phyloP scores from a whole-genome alignment of 2,329 filamentous ascomycete species.

The Microcyclospora pomicola region DNA sequence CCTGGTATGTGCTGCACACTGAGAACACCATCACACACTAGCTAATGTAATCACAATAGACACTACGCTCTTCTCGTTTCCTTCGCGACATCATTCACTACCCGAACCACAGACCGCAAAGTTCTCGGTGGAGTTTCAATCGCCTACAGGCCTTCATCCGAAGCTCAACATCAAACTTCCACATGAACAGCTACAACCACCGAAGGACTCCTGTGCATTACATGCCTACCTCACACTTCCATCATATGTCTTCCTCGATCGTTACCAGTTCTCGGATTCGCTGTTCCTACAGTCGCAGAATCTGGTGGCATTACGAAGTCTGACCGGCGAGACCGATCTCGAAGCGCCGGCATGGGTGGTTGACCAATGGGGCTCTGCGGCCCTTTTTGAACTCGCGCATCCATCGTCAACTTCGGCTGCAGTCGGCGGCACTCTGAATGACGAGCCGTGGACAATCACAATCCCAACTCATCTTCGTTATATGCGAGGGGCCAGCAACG shows the following conservation, averaged over 20 bases:
- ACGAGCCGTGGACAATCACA: constrained; percentile 44
- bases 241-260: constrained; percentile 68
- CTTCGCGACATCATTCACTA: constrained; percentile 58
- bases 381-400: constrained; percentile 57
- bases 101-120: constrained; percentile 21
- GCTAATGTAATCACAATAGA: constrained; percentile 29
- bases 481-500: constrained; percentile 42
- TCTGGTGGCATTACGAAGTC: constrained; percentile 51
- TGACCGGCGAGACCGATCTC: constrained; percentile 68
- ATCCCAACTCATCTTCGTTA: constrained; percentile 83
- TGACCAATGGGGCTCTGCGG: constrained; percentile 60
- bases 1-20: constrained; percentile 36
- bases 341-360: constrained; percentile 79
- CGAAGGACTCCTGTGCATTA: constrained; percentile 47
- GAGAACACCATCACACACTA: background rate
- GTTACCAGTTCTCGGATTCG: constrained; percentile 65
- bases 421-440: background rate
- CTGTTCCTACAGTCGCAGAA: constrained; percentile 74
- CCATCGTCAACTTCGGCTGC: constrained; percentile 3
- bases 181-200: constrained; percentile 35
- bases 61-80: constrained; percentile 69
- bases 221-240: constrained; percentile 77
- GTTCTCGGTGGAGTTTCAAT: constrained; percentile 45
- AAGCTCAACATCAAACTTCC: constrained; percentile 56
- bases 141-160: constrained; percentile 72